Evolutionary conservation across 176 grass and related monocot genomes (phyloP), one percentile per base, ranked within the genome.

Genomic region (Secale cereale): DNA sequence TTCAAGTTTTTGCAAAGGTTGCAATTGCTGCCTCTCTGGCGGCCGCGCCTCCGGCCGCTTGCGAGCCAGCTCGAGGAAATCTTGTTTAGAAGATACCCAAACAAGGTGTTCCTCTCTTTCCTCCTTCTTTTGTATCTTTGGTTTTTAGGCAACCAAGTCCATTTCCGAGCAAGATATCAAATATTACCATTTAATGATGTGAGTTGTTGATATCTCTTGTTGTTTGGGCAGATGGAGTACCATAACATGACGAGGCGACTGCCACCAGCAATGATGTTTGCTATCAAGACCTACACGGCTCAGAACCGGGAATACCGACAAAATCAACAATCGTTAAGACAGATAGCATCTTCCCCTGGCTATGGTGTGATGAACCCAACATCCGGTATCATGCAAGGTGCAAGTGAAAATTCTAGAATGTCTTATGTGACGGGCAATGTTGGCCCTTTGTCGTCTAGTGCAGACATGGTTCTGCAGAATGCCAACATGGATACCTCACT

Each of bases 281-380:
- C 84, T 82, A 54, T 93, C 46, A 92, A 90, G 82, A 81, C 71
- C 14, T 73, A 86, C 65, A 78, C 62, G 8, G 41, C 68, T 81
- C 88, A 80, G 32, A 87, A n/a, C 52, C 91, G 88, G 56, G 85
- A 80, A 35, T 66, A 81, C 20, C 90, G 80, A 41, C 86, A 90
- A 81, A 86, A 86, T 62, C 60, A 69, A 75, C 86, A 92, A 76
- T 52, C 69, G 19, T 10, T 84, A 81, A 88, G 80, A 45, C 80
- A 83, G 50, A 83, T 86, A 29, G 88, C 91, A 77, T 86, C 91
- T 88, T 93, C 90, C 27, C 91, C 89, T 19, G 65, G 84, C 29
- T 82, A 81, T 82, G 80, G 91, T 27, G 88, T 88, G 22, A 98
- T 98, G 95, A 95, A 93, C 70, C 95, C 87, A 2, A 98, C 92